Evolutionary conservation across 768 basidiomycete species (phyloP), one percentile per base, ranked within the genome.

Genomic region (Tulasnella calospora): DNA sequence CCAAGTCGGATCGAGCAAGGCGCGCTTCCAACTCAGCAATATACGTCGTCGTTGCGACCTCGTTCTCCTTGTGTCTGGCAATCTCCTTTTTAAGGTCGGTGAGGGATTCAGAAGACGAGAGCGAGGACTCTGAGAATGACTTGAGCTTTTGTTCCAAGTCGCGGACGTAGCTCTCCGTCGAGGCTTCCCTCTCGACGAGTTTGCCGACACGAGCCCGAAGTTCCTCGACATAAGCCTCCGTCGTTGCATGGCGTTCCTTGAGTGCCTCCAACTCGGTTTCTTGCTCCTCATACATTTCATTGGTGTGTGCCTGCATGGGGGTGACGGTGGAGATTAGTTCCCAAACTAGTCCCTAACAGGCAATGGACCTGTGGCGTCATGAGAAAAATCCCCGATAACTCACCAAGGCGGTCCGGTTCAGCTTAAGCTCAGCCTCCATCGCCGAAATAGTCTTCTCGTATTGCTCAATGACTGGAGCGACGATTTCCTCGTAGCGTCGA

Each of bases 381-480:
- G 61, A 35, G n/a, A 33, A 69, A 67, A 70, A 27, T 35, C 19
- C 55, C n/a, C 47, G 36, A 67, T 35, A 30, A 79, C 82, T 78
- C 30, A 84, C 83, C 57, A 98, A 86, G 27, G 96, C 94, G 1
- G 94, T 94, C 73, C 92, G 88, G 81, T 95, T 95, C 77, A 96
- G 87, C 81, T 89, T 93, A 75, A 98, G 87, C 84, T 97, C 95
- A 0, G 93, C 94, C 84, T 99, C 98, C 88, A 99, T 92, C 2
- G 95, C 92, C 57, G 91, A 89, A 81, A 99, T 97, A 0, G 95
- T 95, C 87, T 97, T 95, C 87, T 99, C 97, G 84, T 99, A 99
- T 85, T 98, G 96, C 85, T 98, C 94, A 74, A 99, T 98, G 81
- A 99, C 96, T 2, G 97, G 97, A 21, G 95, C 96, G 30, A 99